Base-by-base conservation (phyloP, 2,329 filamentous ascomycete genomes). In the Claviceps citrina region DNA sequence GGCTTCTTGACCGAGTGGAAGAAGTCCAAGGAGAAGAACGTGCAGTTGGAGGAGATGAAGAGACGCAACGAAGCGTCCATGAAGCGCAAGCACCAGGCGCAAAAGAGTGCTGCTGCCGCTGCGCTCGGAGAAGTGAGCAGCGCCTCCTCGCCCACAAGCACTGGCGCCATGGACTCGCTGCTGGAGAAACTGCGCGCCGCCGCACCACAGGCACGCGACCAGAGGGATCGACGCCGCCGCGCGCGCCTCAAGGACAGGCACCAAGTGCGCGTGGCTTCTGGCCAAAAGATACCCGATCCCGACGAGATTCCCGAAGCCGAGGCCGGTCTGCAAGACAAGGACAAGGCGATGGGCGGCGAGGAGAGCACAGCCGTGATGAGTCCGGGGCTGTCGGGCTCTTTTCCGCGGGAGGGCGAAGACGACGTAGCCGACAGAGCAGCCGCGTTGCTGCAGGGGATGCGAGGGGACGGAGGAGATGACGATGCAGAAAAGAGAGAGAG, bases 131-230 rank as follows among this genome's bases (percentile, higher is more conserved):
- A 66, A n/a, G 61, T 52, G 28, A 77, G 77, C 5, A 66, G 32
- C 6, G n/a, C n/a, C 13, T 9, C 71, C 24, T 81, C 79, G 3
- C 81, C 84, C 19, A 71, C 73, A 25, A 80, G 76, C 41, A 85
- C 84, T 6, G 91, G 89, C 40, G 91, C 87, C 39, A 96, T 98
- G 87, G 91, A 98, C 63, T 84, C 82, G 31, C 67, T 98, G 19
- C 74, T 98, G 36, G 85, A 95, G 73, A 96, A 96, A 62, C 67
- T 98, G 41, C 81, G 91, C 43, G 87, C 86, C 41, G 91, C 91
- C 1, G 89, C 87, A 41, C 89, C 91, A 24, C 84, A 94, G 63
- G 76, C 84, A 22, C 73, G 84, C 57, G 87, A 95, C 58, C 82
- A 93, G 59, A 76, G 89, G 54, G 91, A 96, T 59, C 77, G 86